Evolutionary conservation across 2,329 filamentous ascomycete species (phyloP).

Genomic region (Fusarium devonianum): DNA sequence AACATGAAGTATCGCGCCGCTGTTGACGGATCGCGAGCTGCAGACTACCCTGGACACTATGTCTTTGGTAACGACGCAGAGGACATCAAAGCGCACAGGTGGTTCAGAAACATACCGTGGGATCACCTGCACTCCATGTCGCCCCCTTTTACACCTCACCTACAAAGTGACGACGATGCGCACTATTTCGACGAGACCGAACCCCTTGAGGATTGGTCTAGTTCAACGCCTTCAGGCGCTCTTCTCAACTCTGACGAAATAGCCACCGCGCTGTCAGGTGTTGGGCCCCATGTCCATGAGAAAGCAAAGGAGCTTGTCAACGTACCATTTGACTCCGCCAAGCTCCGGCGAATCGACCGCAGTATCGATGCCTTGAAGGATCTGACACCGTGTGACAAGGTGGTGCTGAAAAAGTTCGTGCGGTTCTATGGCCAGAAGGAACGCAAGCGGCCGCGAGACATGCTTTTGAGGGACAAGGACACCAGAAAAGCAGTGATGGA

Average conservation of each 20-base stretch:
- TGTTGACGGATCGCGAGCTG: constrained; percentile 28
- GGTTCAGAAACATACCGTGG: constrained; percentile 85
- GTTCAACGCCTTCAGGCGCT: constrained; percentile 51
- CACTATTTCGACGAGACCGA: constrained; percentile 91
- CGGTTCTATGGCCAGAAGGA: constrained; percentile 66
- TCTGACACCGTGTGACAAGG: constrained; percentile 48
- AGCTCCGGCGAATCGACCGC: constrained; percentile 57
- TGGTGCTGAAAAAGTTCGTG: constrained; percentile 59
- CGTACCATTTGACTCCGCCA: constrained; percentile 56
- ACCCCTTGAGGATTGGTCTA: constrained; percentile 69
- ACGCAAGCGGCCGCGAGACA: constrained; percentile 83
- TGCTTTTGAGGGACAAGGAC: constrained; percentile 76
- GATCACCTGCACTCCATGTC: constrained; percentile 71
- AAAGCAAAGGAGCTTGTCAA: constrained; percentile 55
- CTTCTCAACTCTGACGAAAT: constrained; percentile 44
- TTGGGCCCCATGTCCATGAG: constrained; percentile 52
- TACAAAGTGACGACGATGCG: constrained; percentile 74
- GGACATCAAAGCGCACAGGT: constrained; percentile 88
- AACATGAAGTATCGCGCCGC: constrained; percentile 64
- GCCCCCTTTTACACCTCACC: constrained; percentile 82
- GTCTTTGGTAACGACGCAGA: constrained; percentile 86
- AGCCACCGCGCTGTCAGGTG: constrained; percentile 47
- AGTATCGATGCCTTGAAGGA: constrained; percentile 53
- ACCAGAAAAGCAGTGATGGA: constrained; percentile 75
- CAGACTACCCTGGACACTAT: constrained; percentile 56